phyloP scores from a whole-genome alignment of 2,329 filamentous ascomycete genomes.

The Iodosphaeria phyllophila region DNA sequence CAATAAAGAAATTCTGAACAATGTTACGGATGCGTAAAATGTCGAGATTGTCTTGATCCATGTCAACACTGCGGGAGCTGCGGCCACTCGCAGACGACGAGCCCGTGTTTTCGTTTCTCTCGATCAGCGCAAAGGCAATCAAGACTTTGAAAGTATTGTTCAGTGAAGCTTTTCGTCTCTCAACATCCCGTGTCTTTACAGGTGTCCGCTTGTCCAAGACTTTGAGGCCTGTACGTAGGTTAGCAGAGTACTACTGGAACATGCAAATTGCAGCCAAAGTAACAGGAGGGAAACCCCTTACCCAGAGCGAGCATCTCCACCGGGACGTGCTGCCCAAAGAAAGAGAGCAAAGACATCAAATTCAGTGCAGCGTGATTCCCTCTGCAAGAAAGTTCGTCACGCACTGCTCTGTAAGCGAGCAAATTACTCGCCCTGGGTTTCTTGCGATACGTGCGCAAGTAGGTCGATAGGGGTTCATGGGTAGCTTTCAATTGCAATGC shows the following conservation, averaged over 20 bases:
- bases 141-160: conserved; percentile 30
- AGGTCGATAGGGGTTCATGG: conserved; percentile 40
- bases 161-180: conserved; percentile 16
- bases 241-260: conserved; percentile 2
- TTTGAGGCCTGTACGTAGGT: conserved; percentile 18
- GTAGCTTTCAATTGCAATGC: conserved; percentile 42
- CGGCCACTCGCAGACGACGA: conserved; percentile 20
- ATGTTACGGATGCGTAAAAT: conserved; percentile 30
- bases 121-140: conserved; percentile 31
- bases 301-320: conserved; percentile 46
- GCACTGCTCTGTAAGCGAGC: conserved; percentile 26
- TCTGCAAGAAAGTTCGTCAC: conserved; percentile 26
- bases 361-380: conserved; percentile 37
- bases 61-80: conserved; percentile 20
- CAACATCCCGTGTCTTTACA: conserved; percentile 22
- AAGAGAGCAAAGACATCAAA: conserved; percentile 43
- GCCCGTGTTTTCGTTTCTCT: conserved; percentile 26
- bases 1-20: conserved; percentile 32
- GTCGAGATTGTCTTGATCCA: conserved; percentile 25
- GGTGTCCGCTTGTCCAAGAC: conserved; percentile 25
- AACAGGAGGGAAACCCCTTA: conserved; percentile 6
- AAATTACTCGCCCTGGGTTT: conserved; percentile 33
- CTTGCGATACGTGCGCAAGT: conserved; percentile 35
- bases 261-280: not conserved
- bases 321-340: conserved; percentile 45